Percentiles rank a stretch among this genome's conserved stretches.
Evolutionary conservation across 1,139 yeast species (phyloP).

Genomic region (Geotrichum citri-aurantii): DNA sequence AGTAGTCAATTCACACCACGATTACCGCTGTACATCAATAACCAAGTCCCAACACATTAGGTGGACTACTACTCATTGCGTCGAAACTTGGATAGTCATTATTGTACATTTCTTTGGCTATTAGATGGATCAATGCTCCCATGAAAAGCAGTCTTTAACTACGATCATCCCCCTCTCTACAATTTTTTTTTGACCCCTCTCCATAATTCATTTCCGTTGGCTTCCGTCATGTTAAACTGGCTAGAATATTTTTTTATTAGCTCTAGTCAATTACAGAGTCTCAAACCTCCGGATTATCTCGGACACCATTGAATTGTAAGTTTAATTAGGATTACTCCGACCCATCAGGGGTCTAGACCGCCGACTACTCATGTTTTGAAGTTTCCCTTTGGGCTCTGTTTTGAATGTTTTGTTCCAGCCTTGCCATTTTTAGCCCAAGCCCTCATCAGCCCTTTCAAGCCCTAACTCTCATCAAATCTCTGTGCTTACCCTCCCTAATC

Average conservation of each 20-base stretch:
- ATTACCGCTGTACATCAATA: no score
- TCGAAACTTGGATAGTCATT: no score
- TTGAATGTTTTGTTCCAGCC: no score
- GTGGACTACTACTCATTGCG: no score
- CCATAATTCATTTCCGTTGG: no score
- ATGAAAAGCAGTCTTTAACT: neutral
- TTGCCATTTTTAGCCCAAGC: neutral
- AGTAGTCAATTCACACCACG: neutral
- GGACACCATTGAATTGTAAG: neutral
- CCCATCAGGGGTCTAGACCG: neutral
- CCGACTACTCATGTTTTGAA: no score
- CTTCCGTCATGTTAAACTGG: no score
- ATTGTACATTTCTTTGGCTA: neutral
- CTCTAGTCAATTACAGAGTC: no score
- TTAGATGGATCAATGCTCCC: neutral
- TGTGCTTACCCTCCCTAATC: neutral
- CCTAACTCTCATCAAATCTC: neutral
- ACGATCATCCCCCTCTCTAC: neutral
- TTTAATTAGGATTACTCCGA: neutral
- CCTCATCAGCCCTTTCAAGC: neutral
- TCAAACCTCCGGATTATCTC: neutral
- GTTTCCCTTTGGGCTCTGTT: neutral
- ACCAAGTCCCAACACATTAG: no score
- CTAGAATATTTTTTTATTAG: no score
- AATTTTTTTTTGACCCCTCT: no score